Base-by-base conservation (phyloP, 2,329 filamentous ascomycete species). In the Fusarium devonianum region DNA sequence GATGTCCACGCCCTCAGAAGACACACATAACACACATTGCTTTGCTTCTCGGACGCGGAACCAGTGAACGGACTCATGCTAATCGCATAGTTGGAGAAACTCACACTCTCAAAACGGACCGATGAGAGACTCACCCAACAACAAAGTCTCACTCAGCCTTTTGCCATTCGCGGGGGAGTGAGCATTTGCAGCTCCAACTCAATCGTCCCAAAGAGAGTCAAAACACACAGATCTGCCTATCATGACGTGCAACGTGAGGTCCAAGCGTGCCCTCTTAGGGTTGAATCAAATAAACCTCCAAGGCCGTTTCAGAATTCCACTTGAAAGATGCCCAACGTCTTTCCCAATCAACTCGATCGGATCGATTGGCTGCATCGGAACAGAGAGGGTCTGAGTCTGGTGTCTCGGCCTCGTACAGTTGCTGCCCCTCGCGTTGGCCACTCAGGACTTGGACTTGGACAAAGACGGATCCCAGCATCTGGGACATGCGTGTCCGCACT, bases 401-500 rank as follows among this genome's bases (percentile, higher is more conserved):
- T 51, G 60, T 60, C 58, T 60, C 49, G 48, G 51, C 38, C 33
- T 49, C 39, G 42, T 53, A 26, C 46, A 41, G 29, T 47, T 43
- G 38, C 39, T 39, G 45, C 26, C 46, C 45, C 45, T 56, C 54
- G 45, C 39, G 30, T 52, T 52, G 36, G 32, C 19, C 19, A 16
- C 26, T 19, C 49, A 17, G 55, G 43, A 52, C 49, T n/a, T n/a
- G n/a, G n/a, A n/a, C n/a, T n/a, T n/a, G n/a, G n/a, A n/a, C n/a
- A n/a, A 36, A 18, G 25, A 12, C 23, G 30, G 28, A 19, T 44
- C 39, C 45, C 28, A 32, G 38, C 39, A 46, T 29, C 33, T 29
- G 37, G 55, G 40, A 54, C 45, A 40, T 35, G 29, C 38, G 36
- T 37, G 18, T 50, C 42, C 47, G 38, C 40, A 41, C 36, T 37